Conservation (phyloP, 2,329 filamentous ascomycete genomes). For the Pleoardoris graminearum region DNA sequence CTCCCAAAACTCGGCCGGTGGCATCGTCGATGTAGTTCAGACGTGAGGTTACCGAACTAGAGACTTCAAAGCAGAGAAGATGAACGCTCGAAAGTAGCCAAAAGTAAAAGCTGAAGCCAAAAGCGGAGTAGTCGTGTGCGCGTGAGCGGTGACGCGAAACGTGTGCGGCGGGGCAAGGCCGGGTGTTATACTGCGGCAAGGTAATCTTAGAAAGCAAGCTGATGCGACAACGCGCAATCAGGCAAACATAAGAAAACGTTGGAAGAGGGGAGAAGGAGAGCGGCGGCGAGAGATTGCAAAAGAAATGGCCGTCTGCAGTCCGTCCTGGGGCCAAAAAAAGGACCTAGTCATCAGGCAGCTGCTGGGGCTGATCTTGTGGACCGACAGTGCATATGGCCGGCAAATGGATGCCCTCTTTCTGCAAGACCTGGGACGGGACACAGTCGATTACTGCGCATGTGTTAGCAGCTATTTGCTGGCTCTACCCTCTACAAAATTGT, state of each 20-base stretch:
- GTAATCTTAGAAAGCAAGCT: neutral
- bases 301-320: conserved; percentile 17
- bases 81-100: neutral
- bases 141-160: neutral
- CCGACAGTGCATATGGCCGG: conserved; percentile 11
- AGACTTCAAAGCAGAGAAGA: neutral
- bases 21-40: conserved; percentile 22
- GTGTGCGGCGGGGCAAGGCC: conserved; percentile 4
- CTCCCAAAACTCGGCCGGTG: conserved; percentile 31
- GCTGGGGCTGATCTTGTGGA: conserved; percentile 25
- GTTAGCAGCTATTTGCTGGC: conserved; percentile 10
- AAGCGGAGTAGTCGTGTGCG: neutral
- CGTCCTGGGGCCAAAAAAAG: conserved; percentile 23
- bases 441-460: conserved; percentile 8
- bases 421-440: conserved; percentile 5
- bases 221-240: conserved; percentile 2
- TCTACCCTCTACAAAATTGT: neutral
- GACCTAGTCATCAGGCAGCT: conserved; percentile 25
- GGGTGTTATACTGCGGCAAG: neutral
- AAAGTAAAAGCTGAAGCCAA: neutral
- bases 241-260: conserved; percentile 13
- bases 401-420: conserved; percentile 5
- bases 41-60: neutral
- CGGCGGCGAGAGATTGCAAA: conserved; percentile 16
- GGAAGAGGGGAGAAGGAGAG: conserved; percentile 18